Base-by-base conservation (phyloP, 2,329 filamentous ascomycete species). In the Ophiostoma piceae region DNA sequence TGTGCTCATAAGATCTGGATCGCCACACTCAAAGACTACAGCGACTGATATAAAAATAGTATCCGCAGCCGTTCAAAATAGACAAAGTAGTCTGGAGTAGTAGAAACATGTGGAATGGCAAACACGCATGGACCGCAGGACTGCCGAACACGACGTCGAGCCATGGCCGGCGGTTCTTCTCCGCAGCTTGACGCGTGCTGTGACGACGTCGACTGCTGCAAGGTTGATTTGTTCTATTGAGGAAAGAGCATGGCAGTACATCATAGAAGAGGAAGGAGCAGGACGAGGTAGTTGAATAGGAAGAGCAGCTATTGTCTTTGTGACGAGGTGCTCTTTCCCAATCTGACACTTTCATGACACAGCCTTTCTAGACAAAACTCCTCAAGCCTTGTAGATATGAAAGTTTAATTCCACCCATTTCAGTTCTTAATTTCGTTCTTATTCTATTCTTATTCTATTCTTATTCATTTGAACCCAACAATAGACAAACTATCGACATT, bases 251-350 rank as follows among this genome's bases (percentile, higher is more conserved):
- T 47, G 16, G 5, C 14, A 8, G 2, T 19, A 16, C 35, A 35
- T 35, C 35, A 8, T 8, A n/a, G 6, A 22, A 57, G n/a, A 54
- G 22, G 7, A 12, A 57, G 51, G 19, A n/a, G 43, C 9, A 43
- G 43, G 43, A 19, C 14, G 16, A 47, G 43, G 43, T n/a, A 8
- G 43, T 47, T 47, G 43, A 57, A 57, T 12, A 57, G 51, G 51
- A 57, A 57, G 19, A 57, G 51, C 39, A 14, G 11, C 39, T 14
- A 41, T 14, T 41, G 39, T 41, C 39, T 41, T 14, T 26, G 51
- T 57, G 51, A 57, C 51, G 19, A 57, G 51, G 51, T 57, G 51
- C 51, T 57, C 51, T 57, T 57, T 57, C 51, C 51, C 11, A 26
- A 3, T 54, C 47, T 22, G 19, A 8, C n/a, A 22, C 47, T 54